Base-by-base conservation (phyloP, 2,329 filamentous ascomycete genomes). In the Bertia moriformis region DNA sequence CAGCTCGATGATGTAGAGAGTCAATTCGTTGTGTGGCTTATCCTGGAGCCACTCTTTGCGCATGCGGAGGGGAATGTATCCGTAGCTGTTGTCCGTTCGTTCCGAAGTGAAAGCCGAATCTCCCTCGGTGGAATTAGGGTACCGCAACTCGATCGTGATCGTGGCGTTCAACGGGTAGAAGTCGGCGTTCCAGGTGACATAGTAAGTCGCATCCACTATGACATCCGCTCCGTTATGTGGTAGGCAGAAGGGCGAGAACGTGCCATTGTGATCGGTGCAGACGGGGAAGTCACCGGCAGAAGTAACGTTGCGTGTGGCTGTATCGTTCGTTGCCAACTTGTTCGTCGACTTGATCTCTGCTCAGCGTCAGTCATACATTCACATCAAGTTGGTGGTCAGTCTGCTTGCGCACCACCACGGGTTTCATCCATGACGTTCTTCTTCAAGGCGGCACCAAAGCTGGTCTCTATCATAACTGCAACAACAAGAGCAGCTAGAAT, bases 21-120 rank as follows among this genome's bases (percentile, higher is more conserved):
- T 57, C 33, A 64, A 46, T 35, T 57, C 57, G 44, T 60, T 61
- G 27, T 47, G 46, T 4, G 46, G 22, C 37, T 56, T 51, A 41
- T 49, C 57, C 40, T 60, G 57, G 29, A 62, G 50, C 60, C 58
- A 63, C n/a, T 50, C 49, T 39, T 57, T 51, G 18, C 53, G 46
- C 51, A 60, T 61, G 13, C 49, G 48, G 7, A 65, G 44, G 2
- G 52, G 46, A n/a, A 56, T 49, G 42, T 55, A 59, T 37, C 61
- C 60, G 42, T 56, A 52, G 24, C 50, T 52, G 43, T 61, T 63
- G 18, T 51, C 47, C 2, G 50, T 55, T 17, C 44, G 45, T 2
- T 48, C 51, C 3, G 59, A 61, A 4, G 51, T 53, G 50, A 53
- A 63, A 3, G 58, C 56, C 18, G 57, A 52, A 19, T 52, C 45